Evolutionary conservation across 371 early-diverging fungal genomes (phyloP), one percentile per base, ranked within the genome.

Genomic region (Mortierella sp.): DNA sequence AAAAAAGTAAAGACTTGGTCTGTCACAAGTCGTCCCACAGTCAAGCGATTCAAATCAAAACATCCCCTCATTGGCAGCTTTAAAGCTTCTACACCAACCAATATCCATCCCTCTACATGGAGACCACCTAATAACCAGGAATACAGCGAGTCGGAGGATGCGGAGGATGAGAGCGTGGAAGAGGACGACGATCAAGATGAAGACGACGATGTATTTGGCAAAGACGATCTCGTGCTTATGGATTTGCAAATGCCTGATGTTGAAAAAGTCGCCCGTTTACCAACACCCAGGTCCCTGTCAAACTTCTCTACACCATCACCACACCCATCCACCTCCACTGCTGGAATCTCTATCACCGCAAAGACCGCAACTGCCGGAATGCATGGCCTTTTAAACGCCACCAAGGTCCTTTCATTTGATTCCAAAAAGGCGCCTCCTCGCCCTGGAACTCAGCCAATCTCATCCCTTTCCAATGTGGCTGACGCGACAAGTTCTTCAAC

Each of bases 161-260:
- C 66, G 7, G 75, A 83, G 29, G 83, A 78, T 35, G 77, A 73
- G 66, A 75, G 76, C 29, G 53, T 56, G 28, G 83, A 83, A 6
- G 83, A 83, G 47, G 78, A 83, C 15, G 77, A 76, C 8, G 77
- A 76, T 13, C 22, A 49, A 37, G 82, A 82, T 13, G 83, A 72
- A 9, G 83, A 73, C 13, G 78, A 75, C 28, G 78, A 78, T 31
- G 83, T 77, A 17, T 70, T 75, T 62, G 83, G 69, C 66, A 75
- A 78, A 61, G 75, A 70, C 29, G 83, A 82, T 37, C 76, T 72
- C 13, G 80, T 79, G 13, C 68, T 79, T 26, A 79, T 79, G 80
- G 80, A 79, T 23, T 58, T 79, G 37, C 80, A 79, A 26, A 73
- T 79, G 80, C 80, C 80, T 0, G 80, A 79, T 32, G 62, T 68